phyloP scores from a whole-genome alignment of 768 basidiomycete species.

The Crucibulum laeve region DNA sequence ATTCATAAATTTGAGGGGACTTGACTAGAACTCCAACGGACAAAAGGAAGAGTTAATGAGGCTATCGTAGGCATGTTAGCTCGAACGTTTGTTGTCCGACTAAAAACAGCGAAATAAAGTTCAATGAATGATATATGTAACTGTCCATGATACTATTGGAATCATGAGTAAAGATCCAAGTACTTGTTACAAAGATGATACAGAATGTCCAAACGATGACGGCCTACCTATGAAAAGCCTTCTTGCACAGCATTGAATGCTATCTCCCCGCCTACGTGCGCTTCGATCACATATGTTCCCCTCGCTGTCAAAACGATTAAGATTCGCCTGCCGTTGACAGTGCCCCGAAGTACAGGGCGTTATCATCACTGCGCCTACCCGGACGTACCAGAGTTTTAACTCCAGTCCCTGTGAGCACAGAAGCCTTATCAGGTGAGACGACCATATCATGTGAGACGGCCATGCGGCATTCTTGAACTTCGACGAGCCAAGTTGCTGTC shows the following conservation, averaged over 20 bases:
- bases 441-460: conserved; percentile 7
- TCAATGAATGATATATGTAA: too few species aligned
- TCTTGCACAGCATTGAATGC: too few species aligned
- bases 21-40: neutral
- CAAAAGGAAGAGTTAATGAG: neutral
- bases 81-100: neutral
- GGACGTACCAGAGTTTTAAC: neutral
- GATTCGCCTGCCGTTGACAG: neutral
- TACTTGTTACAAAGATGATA: too few species aligned
- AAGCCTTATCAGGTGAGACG: conserved; percentile 7
- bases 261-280: neutral
- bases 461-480: conserved; percentile 4
- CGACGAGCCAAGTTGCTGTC: conserved; percentile 6
- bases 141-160: too few species aligned
- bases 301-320: neutral
- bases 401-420: conserved; percentile 7
- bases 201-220: too few species aligned
- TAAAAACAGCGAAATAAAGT: too few species aligned
- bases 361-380: conserved; percentile 3
- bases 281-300: neutral
- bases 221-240: too few species aligned
- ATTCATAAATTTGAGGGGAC: neutral
- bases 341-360: neutral
- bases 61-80: neutral
- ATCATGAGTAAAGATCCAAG: too few species aligned